These are phyloP conservation scores for Pseudogymnoascus sp. DNA, from an alignment of 2,329 filamentous ascomycete species.

Conservation along the genomic window DNA sequence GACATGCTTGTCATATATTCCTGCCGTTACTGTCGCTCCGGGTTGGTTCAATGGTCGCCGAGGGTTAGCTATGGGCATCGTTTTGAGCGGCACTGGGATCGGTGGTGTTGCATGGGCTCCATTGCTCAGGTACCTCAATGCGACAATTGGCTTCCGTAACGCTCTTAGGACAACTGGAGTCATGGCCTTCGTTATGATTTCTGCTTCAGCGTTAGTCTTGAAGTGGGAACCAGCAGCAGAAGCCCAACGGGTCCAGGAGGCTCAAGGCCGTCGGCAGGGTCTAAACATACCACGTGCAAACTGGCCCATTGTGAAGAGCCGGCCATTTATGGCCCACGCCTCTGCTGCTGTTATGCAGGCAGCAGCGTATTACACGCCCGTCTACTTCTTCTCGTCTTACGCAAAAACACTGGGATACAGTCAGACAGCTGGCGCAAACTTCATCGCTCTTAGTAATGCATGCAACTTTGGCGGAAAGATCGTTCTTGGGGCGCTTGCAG, in stretches of 20 bases:
- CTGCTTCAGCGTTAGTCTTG: constrained; percentile 13
- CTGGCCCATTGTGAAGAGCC: constrained; percentile 30
- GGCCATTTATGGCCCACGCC: constrained; percentile 35
- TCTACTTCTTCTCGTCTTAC: constrained; percentile 36
- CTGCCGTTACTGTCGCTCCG: constrained; percentile 35
- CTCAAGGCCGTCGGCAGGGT: constrained; percentile 5
- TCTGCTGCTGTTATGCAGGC: constrained; percentile 33
- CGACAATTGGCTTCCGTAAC: constrained; percentile 33
- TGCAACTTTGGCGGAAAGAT: constrained; percentile 36
- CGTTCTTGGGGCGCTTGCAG: constrained; percentile 34
- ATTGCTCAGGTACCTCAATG: constrained; percentile 21
- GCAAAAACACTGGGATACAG: constrained; percentile 35
- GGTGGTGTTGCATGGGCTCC: constrained; percentile 33
- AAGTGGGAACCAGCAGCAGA: constrained; percentile 16
- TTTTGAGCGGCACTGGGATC: constrained; percentile 34
- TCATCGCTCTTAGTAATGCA: constrained; percentile 37
- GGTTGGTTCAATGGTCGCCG: constrained; percentile 34
- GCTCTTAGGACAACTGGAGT: constrained; percentile 32
- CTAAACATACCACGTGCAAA: constrained; percentile 30
- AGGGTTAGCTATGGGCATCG: constrained; percentile 35
- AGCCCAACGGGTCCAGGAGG: neutral
- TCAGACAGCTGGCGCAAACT: constrained; percentile 32
- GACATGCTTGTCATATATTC: constrained; percentile 35
- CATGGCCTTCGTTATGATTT: constrained; percentile 30
- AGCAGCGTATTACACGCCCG: constrained; percentile 35